Percentiles rank a stretch among this genome's conserved stretches.
Evolutionary conservation across 2,329 filamentous ascomycete genomes (phyloP).

Genomic region (Nannizzia gypsea): DNA sequence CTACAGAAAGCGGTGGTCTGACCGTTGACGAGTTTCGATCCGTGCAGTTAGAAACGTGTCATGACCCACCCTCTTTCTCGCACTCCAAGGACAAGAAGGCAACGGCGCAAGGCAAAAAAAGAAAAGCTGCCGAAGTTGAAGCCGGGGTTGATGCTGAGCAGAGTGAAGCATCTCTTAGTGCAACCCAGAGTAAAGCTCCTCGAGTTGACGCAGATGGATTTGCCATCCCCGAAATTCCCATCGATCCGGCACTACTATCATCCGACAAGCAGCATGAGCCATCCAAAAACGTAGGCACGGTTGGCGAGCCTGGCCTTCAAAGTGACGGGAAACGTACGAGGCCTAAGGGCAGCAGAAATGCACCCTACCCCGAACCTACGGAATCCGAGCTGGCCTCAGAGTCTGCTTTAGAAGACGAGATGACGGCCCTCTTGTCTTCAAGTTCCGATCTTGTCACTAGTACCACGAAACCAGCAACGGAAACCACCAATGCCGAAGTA

Average conservation of each 20-base stretch:
- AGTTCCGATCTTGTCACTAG: slow-evolving; percentile 28
- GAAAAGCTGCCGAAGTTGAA: slow-evolving; percentile 34
- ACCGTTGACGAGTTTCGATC: slow-evolving; percentile 71
- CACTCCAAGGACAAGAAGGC: slow-evolving; percentile 45
- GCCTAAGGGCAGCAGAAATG: slow-evolving; percentile 23
- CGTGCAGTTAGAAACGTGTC: slow-evolving; percentile 48
- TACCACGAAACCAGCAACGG: slow-evolving; percentile 11
- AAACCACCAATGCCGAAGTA: not conserved
- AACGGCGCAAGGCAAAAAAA: slow-evolving; percentile 35
- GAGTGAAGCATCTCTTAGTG: slow-evolving; percentile 13
- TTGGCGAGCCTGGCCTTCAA: not conserved
- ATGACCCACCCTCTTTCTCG: slow-evolving; percentile 73
- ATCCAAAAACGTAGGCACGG: not conserved
- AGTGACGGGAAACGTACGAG: slow-evolving; percentile 13
- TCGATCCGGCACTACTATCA: slow-evolving; percentile 32
- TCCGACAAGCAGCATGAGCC: slow-evolving; percentile 4
- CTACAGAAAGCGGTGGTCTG: slow-evolving; percentile 70
- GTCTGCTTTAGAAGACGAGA: slow-evolving; percentile 53
- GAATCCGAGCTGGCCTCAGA: slow-evolving; percentile 50
- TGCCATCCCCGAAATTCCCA: slow-evolving; percentile 45
- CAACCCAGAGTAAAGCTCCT: slow-evolving; percentile 13
- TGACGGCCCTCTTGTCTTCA: slow-evolving; percentile 51
- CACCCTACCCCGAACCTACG: slow-evolving; percentile 40
- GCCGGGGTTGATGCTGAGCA: slow-evolving; percentile 37
- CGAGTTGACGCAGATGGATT: slow-evolving; percentile 57